Evolutionary conservation across 129 eudicot species (phyloP).

Genomic region (Helianthus tuberosus): DNA sequence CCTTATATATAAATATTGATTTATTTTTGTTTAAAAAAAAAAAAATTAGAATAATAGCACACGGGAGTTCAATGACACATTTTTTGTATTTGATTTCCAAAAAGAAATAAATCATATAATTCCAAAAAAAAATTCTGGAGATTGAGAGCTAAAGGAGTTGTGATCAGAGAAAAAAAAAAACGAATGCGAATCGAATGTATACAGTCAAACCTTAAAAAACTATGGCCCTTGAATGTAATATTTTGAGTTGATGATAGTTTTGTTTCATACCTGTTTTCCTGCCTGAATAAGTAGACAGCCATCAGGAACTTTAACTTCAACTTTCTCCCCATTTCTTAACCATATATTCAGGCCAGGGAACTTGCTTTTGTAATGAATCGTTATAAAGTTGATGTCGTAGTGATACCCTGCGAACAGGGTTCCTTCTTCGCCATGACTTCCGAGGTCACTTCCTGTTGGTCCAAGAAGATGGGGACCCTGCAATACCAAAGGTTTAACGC

Average conservation of each 20-base stretch:
- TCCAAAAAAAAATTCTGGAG: no score
- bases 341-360: conserved; percentile 87
- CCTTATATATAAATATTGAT: no score
- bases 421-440: conserved; percentile 74
- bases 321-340: conserved; percentile 82
- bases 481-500: conserved; percentile 1
- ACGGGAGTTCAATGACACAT: no score
- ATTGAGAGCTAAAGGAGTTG: no score
- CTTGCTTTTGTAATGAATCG: conserved; percentile 88
- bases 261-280: conserved; percentile 69
- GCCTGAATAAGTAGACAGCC: conserved; percentile 92
- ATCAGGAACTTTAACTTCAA: conserved; percentile 84
- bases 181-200: no score
- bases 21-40: no score
- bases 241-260: no score
- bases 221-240: no score
- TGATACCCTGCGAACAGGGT: conserved; percentile 95
- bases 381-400: conserved; percentile 90
- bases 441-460: conserved; percentile 90
- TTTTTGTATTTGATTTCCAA: no score
- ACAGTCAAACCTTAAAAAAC: no score
- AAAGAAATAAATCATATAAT: no score
- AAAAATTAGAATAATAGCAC: no score
- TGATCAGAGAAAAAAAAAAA: neutral
- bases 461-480: conserved; percentile 99